Percentiles rank a stretch among this genome's conserved stretches.
Conservation (phyloP, 177 flowering plant genomes). For the Vitis hybrid region DNA sequence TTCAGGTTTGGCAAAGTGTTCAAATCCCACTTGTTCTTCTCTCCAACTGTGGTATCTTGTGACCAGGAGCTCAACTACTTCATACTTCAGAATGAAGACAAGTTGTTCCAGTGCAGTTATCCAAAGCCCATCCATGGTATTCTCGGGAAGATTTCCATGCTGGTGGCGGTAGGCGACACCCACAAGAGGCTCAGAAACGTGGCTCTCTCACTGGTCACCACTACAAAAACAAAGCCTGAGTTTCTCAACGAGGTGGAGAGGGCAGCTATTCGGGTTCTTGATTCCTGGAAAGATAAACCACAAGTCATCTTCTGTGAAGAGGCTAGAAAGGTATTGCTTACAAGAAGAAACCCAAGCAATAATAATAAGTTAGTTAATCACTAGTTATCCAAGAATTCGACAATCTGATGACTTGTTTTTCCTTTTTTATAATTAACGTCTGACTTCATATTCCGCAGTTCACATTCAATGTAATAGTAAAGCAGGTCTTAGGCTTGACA, state of each 20-base stretch:
- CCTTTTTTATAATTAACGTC: neutral
- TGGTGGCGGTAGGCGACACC: constrained; percentile 59
- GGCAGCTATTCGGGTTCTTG: constrained; percentile 29
- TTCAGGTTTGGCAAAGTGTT: constrained; percentile 80
- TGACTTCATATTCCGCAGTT: constrained; percentile 35
- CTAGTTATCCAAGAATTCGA: neutral
- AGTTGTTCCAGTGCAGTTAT: constrained; percentile 63
- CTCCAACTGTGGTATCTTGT: constrained; percentile 69
- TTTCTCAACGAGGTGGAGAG: constrained; percentile 52
- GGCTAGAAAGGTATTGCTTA: constrained; percentile 50
- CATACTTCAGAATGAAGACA: constrained; percentile 78
- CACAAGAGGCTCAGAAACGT: constrained; percentile 58
- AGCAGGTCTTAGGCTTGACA: constrained; percentile 59
- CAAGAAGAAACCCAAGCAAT: neutral
- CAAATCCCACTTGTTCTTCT: constrained; percentile 65
- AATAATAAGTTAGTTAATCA: too few species aligned
- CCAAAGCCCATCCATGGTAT: constrained; percentile 68
- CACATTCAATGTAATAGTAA: constrained; percentile 71
- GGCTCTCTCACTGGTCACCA: constrained; percentile 42
- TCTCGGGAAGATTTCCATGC: constrained; percentile 61
- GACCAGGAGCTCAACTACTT: constrained; percentile 67
- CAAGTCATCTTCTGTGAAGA: constrained; percentile 52
- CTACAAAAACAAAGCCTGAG: constrained; percentile 45
- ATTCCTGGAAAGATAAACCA: constrained; percentile 49
- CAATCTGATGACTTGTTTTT: neutral